Base-by-base conservation (phyloP, 257 asterid species). In the Forsythia suspensa region DNA sequence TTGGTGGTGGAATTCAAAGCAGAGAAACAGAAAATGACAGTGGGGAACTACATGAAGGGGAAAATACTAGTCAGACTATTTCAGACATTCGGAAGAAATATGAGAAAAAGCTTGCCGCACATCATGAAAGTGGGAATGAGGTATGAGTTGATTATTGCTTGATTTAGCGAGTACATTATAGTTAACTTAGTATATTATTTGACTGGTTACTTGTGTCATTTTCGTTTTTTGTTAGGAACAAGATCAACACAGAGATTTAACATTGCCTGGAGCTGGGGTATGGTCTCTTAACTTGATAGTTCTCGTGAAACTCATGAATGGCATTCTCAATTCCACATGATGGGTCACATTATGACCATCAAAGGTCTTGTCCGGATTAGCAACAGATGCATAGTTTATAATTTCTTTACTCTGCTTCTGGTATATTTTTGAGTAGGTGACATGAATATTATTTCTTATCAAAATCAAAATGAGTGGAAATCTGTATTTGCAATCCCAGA, bases 261-360 rank as follows among this genome's bases (percentile, higher is more conserved):
- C 98, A 39, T 96, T 92, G 80, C 97, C 98, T 55, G 95, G 88
- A 84, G 98, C 98, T 83, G 98, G 98, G 94, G 98, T 94, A 89
- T 76, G 80, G 78, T 79, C 76, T 77, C 73, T 81, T 76, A 57
- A 78, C 73, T 80, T 67, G 13, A 46, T 74, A 24, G 78, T 76
- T 68, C 68, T 71, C 75, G 15, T 75, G 29, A 71, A 57, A 24
- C 59, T 76, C 41, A 59, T 77, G 55, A 70, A 72, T 46, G 29
- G 66, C 75, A 40, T 71, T 63, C 44, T 77, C 48, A 71, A 10
- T 68, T 69, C 37, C 16, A 24, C 6, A 63, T 24, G 15, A 63
- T 20, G 15, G 39, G 38, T 63, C 5, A 63, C 37, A 63, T 43
- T 73, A 7, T 38, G 57, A 43, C 80, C 36, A 57, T 75, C 69